phyloP scores from a whole-genome alignment of 2,329 filamentous ascomycete genomes.

The Aspergillus pseudotamarii region DNA sequence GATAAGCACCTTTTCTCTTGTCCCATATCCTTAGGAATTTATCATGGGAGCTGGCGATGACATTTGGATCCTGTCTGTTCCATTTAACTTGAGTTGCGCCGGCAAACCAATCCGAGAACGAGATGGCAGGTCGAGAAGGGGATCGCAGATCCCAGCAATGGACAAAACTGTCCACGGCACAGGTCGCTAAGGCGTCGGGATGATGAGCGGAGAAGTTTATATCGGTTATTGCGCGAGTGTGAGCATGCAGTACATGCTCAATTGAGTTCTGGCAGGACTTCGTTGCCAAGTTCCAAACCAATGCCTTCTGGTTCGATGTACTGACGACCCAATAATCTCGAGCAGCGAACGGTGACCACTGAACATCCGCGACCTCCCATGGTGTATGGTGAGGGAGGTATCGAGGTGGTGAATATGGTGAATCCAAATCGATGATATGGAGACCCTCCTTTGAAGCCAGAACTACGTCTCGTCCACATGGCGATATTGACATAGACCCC shows the following conservation, averaged over 20 bases:
- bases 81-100: constrained; percentile 95
- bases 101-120: constrained; percentile 90
- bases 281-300: constrained; percentile 90
- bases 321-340: constrained; percentile 93
- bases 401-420: constrained; percentile 81
- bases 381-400: constrained; percentile 82
- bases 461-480: constrained; percentile 85
- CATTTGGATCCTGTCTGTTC: constrained; percentile 82
- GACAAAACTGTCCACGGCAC: constrained; percentile 89
- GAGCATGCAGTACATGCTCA: constrained; percentile 84
- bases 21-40: constrained; percentile 89
- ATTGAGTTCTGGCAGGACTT: constrained; percentile 73
- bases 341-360: constrained; percentile 91
- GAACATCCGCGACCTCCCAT: constrained; percentile 95
- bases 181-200: constrained; percentile 85
- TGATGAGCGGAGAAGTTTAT: constrained; percentile 96
- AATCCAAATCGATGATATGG: constrained; percentile 89
- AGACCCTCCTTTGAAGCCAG: constrained; percentile 87
- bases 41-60: constrained; percentile 89
- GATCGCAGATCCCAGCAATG: constrained; percentile 87
- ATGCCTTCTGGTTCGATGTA: constrained; percentile 89
- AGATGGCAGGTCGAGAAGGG: constrained; percentile 72
- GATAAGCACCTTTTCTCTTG: constrained; percentile 74
- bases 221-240: constrained; percentile 87
- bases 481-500: constrained; percentile 90